These are phyloP conservation scores for Aspergillus hiratsukae DNA, from an alignment of 2,329 filamentous ascomycete species.

Conservation along the genomic window DNA sequence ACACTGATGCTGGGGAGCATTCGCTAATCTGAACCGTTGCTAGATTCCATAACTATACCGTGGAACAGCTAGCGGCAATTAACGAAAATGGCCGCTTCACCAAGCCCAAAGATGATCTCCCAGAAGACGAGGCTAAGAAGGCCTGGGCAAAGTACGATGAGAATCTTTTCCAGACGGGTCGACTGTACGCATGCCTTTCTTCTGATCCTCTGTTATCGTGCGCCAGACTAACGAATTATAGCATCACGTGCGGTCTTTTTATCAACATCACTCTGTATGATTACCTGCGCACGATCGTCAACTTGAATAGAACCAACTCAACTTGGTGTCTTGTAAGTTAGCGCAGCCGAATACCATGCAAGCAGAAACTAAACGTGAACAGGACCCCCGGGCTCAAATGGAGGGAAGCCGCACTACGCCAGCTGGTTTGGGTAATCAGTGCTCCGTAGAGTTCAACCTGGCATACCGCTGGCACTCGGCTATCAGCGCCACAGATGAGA, in stretches of 20 bases:
- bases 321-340: constrained; percentile 64
- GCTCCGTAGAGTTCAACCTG: constrained; percentile 84
- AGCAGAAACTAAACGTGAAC: constrained; percentile 3
- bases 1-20: background rate
- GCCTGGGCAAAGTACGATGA: constrained; percentile 68
- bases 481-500: constrained; percentile 69
- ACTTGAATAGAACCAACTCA: constrained; percentile 66
- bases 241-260: constrained; percentile 66
- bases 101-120: constrained; percentile 52
- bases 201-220: background rate
- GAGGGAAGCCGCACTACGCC: constrained; percentile 58
- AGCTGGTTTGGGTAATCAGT: constrained; percentile 72
- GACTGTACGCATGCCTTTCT: constrained; percentile 43
- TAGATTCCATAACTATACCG: constrained; percentile 79
- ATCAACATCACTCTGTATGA: constrained; percentile 75
- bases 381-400: constrained; percentile 67
- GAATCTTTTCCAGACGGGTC: constrained; percentile 73
- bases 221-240: constrained; percentile 17
- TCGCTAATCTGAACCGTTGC: background rate
- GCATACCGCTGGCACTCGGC: constrained; percentile 85
- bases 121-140: constrained; percentile 46
- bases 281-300: constrained; percentile 74
- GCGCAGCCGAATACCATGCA: background rate
- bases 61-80: constrained; percentile 72
- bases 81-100: constrained; percentile 79